phyloP scores from a whole-genome alignment of 169 alveolate species.

The Pseudocohnilembus persalinus region DNA sequence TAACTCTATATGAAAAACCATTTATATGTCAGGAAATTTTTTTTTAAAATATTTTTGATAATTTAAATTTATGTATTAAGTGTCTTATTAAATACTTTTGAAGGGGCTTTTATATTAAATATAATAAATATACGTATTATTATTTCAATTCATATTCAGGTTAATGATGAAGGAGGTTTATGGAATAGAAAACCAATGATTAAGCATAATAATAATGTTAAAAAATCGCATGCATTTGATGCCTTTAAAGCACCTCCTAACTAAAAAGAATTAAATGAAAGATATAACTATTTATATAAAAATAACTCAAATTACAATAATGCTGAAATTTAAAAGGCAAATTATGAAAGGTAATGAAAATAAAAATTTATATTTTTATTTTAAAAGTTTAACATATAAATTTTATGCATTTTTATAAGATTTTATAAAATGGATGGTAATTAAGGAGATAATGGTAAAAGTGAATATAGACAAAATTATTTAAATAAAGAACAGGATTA shows the following conservation, averaged over 20 bases:
- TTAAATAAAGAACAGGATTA: not conserved
- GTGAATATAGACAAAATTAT: not conserved
- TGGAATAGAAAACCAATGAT: not conserved
- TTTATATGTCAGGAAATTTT: too few species aligned
- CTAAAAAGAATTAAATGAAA: not conserved
- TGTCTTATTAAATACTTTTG: too few species aligned
- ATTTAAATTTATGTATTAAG: too few species aligned
- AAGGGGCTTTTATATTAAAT: too few species aligned
- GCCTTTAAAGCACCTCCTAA: not conserved
- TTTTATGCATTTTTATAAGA: not conserved
- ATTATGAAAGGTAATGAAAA: not conserved
- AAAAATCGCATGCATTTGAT: not conserved
- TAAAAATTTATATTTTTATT: too few species aligned
- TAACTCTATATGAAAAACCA: too few species aligned
- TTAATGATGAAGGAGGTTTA: not conserved
- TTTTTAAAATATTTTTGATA: too few species aligned
- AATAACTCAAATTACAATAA: not conserved
- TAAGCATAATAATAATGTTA: not conserved
- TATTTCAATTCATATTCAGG: too few species aligned
- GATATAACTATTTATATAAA: too few species aligned
- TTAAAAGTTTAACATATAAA: not conserved
- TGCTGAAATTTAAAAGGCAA: not conserved
- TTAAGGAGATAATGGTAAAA: not conserved
- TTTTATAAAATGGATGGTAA: not conserved
- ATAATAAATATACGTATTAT: too few species aligned